Conservation (phyloP, 2,329 filamentous ascomycete species). For the Purpureocillium lavendulum region DNA sequence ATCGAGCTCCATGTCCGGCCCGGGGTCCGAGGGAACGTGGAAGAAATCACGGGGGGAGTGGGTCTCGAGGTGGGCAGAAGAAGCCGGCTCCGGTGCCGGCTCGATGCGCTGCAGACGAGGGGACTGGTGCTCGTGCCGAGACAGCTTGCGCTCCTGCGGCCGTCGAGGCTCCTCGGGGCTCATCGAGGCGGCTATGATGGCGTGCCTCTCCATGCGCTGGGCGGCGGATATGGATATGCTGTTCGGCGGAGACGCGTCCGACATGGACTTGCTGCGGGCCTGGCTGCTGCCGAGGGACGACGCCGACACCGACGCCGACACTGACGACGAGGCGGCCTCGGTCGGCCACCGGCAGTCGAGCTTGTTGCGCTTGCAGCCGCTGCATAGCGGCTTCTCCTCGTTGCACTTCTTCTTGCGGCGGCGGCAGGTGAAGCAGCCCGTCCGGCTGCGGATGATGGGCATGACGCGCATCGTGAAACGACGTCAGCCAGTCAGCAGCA, state of each 20-base stretch:
- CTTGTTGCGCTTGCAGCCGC: constrained; percentile 43
- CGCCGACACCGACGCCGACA: no score
- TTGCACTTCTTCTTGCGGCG: constrained; percentile 47
- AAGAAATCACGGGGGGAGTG: neutral
- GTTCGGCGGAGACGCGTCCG: neutral
- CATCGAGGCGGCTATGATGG: constrained; percentile 9
- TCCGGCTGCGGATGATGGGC: constrained; percentile 27
- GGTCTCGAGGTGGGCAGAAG: neutral
- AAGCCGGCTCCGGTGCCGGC: neutral
- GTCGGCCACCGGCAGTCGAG: constrained; percentile 43
- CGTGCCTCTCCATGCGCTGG: constrained; percentile 5
- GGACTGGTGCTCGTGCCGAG: constrained; percentile 1
- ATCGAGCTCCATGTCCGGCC: constrained; percentile 11
- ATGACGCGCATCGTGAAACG: constrained; percentile 18
- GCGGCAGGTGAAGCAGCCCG: constrained; percentile 39
- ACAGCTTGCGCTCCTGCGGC: neutral
- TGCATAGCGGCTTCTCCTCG: constrained; percentile 42
- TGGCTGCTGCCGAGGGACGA: constrained; percentile 1
- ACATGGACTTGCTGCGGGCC: constrained; percentile 1
- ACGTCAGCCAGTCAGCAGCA: no score
- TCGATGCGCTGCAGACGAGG: neutral
- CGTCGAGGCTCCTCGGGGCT: constrained; percentile 1
- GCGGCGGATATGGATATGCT: neutral
- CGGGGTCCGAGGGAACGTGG: constrained; percentile 4
- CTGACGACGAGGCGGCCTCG: constrained; percentile 4